These are phyloP conservation scores for Myrmaecium sp. DNA, from an alignment of 2,329 filamentous ascomycete species.

Conservation along the genomic window DNA sequence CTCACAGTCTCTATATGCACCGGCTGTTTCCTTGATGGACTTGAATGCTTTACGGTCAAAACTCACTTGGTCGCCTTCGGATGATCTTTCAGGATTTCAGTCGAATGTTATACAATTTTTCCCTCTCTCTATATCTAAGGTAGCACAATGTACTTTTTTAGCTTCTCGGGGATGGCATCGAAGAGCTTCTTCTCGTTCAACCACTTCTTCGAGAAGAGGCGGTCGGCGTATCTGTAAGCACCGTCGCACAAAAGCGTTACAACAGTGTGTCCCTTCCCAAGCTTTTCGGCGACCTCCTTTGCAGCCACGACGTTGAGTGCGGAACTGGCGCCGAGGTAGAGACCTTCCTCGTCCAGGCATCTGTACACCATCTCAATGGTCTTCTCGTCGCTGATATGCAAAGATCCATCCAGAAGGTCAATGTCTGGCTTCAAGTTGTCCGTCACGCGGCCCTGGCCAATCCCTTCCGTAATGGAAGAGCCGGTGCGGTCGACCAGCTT, in stretches of 20 bases:
- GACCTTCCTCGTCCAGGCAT: conserved; percentile 84
- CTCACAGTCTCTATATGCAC: too few relatives aligned
- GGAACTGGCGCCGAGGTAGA: conserved; percentile 89
- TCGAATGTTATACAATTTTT: too few relatives aligned
- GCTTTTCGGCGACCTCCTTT: conserved; percentile 77
- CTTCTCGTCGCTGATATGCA: conserved; percentile 81
- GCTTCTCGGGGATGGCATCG: conserved; percentile 61
- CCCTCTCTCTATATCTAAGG: conserved; percentile 34
- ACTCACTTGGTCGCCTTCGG: too few relatives aligned
- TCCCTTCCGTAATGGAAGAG: conserved; percentile 90
- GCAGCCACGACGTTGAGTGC: conserved; percentile 91
- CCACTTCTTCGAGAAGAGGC: conserved; percentile 86
- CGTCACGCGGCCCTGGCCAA: conserved; percentile 92
- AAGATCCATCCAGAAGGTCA: conserved; percentile 63
- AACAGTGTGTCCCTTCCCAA: conserved; percentile 77
- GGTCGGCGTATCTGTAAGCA: conserved; percentile 91
- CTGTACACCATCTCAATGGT: conserved; percentile 96
- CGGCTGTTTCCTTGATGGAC: too few relatives aligned
- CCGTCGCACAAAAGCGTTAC: conserved; percentile 92
- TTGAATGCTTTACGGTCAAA: too few relatives aligned
- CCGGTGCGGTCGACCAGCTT: conserved; percentile 67
- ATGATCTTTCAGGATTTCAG: too few relatives aligned
- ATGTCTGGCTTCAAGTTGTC: conserved; percentile 83
- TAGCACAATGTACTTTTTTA: conserved; percentile 89
- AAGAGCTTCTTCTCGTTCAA: conserved; percentile 70